Percentiles rank a stretch among this genome's conserved stretches.
These are phyloP conservation scores for Centrapalus pauciflorus DNA, from an alignment of 129 eudicot species.

Conservation along the genomic window DNA sequence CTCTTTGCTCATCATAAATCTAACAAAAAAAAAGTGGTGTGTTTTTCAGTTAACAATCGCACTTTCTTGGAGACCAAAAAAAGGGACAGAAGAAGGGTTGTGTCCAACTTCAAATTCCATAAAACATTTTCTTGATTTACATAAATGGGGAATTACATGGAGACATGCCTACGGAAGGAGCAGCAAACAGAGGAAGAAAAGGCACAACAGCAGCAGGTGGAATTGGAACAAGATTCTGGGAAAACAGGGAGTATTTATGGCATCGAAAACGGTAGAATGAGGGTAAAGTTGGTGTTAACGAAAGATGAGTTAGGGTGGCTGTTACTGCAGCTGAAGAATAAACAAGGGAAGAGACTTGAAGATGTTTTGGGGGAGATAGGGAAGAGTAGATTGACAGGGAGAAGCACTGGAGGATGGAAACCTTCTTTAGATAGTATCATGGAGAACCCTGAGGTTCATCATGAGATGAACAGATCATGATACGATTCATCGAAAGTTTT, in stretches of 20 bases:
- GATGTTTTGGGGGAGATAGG: constrained; percentile 68
- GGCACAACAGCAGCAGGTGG: constrained; percentile 4
- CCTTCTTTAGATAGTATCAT: constrained; percentile 75
- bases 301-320: constrained; percentile 78
- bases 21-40: neutral
- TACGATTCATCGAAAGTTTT: constrained; percentile 11
- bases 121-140: constrained; percentile 22
- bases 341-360: constrained; percentile 42
- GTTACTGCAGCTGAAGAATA: constrained; percentile 41
- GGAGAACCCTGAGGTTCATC: constrained; percentile 65
- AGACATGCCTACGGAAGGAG: constrained; percentile 31
- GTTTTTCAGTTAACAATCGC: constrained; percentile 5
- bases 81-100: neutral
- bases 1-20: constrained; percentile 21
- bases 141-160: constrained; percentile 73
- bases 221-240: constrained; percentile 1
- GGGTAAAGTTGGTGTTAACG: constrained; percentile 64
- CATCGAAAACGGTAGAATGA: constrained; percentile 32
- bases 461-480: constrained; percentile 52
- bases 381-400: constrained; percentile 40
- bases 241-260: constrained; percentile 18
- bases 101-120: neutral
- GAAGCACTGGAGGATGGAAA: constrained; percentile 45
- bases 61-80: neutral
- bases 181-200: constrained; percentile 17